Evolutionary conservation across 805 yeast genomes (phyloP).

Genomic region (Metschnikowia cerradonensis): DNA sequence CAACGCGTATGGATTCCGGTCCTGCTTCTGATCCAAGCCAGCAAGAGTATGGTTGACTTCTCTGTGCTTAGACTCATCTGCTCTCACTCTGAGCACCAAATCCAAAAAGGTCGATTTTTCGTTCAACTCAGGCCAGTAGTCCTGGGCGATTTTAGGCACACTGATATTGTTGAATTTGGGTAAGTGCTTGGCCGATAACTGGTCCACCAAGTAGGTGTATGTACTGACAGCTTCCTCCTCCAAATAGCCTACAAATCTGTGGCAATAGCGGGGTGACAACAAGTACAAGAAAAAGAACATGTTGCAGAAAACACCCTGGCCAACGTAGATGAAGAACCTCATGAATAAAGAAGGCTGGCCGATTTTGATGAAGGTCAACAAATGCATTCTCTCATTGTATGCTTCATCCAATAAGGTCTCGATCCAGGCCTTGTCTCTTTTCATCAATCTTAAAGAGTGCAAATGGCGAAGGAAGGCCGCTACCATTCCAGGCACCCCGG

Average conservation of each 20-base stretch:
- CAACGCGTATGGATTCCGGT: slow-evolving; percentile 65
- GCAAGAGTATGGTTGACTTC: slow-evolving; percentile 78
- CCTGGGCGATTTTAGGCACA: slow-evolving; percentile 57
- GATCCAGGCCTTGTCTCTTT: slow-evolving; percentile 70
- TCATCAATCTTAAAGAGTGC: slow-evolving; percentile 56
- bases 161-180: slow-evolving; percentile 43
- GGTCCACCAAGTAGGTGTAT: slow-evolving; percentile 54
- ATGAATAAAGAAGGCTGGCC: slow-evolving; percentile 61
- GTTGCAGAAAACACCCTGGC: slow-evolving; percentile 71
- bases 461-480: slow-evolving; percentile 71
- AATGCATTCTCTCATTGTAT: slow-evolving; percentile 74
- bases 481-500: slow-evolving; percentile 79
- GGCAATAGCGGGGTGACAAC: slow-evolving; percentile 59
- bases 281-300: slow-evolving; percentile 58
- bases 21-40: slow-evolving; percentile 48
- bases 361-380: slow-evolving; percentile 61
- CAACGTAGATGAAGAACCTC: slow-evolving; percentile 49
- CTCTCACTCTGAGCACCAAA: slow-evolving; percentile 58
- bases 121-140: slow-evolving; percentile 57
- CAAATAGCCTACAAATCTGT: slow-evolving; percentile 71
- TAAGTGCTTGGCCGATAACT: slow-evolving; percentile 50
- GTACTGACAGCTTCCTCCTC: slow-evolving; percentile 77
- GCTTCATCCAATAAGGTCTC: slow-evolving; percentile 73
- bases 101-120: slow-evolving; percentile 54
- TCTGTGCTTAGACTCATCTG: slow-evolving; percentile 76